Base-by-base conservation (phyloP, 2,329 filamentous ascomycete species). In the Fusarium buharicum region DNA sequence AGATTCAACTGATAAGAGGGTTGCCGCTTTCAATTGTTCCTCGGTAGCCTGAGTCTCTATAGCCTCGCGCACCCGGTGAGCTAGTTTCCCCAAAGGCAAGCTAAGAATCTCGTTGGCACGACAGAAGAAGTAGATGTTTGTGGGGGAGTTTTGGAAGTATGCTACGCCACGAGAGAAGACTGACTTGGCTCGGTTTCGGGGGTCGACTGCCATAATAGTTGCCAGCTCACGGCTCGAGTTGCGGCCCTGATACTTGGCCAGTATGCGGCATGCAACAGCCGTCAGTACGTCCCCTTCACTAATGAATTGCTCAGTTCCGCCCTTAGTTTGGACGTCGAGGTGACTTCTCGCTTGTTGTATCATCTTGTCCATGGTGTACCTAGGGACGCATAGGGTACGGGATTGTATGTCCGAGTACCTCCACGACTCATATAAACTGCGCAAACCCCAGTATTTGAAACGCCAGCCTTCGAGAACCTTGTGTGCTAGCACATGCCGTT, bases 11-110 rank as follows among this genome's bases (percentile, higher is more conserved):
- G 52, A 55, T 2, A 58, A 41, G 1, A 16, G 30, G 1, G 60
- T 47, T 4, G 49, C 40, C 4, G 55, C 48, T 36, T 62, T 67
- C 4, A 67, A 40, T n/a, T 67, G 64, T 13, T 62, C 57, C 9
- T 67, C 64, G 1, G 64, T 67, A 1, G 53, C 39, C n/a, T 67
- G 64, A 13, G 22, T n/a, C 13, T 48, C 41, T 9, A 67, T 62
- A 0, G 60, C 46, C 16, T 50, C 3, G 14, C 64, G 54, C 5
- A 53, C 50, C 14, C 36, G 31, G 3, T 67, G 52, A 6, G 64
- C 64, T 6, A 67, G 48, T 17, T 55, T 39, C 7, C 64, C 64
- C 1, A 63, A 16, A 7, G 62, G 44, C 11, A 64, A 2, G 1
- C 45, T 36, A 3, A 55, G 8, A 4, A 31, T 27, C 3, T 62